Conservation (phyloP, 1,284 basidiomycete species). For the Inonotus obliquus region DNA sequence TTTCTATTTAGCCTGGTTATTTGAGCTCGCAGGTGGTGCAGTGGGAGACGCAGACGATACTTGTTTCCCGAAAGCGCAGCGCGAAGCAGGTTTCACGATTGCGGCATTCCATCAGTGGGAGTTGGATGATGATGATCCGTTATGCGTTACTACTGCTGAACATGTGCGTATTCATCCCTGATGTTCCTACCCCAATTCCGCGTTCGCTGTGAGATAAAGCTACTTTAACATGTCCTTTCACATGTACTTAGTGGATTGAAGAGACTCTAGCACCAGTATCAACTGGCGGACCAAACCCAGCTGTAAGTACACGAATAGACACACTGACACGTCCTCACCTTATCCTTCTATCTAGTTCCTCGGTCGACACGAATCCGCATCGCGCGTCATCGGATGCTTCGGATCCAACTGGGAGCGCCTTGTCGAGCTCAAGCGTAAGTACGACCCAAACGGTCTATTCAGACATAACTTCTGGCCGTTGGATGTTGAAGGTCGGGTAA, state of each 20-base stretch:
- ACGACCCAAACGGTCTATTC: slow-evolving; percentile 75
- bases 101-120: slow-evolving; percentile 93
- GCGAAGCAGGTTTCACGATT: slow-evolving; percentile 78
- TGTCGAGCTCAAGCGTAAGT: slow-evolving; percentile 60
- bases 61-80: slow-evolving; percentile 72
- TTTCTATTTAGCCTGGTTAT: slow-evolving; percentile 71
- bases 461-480: slow-evolving; percentile 75
- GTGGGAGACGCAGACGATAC: slow-evolving; percentile 67
- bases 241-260: slow-evolving; percentile 62
- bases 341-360: slow-evolving; percentile 55
- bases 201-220: neutral
- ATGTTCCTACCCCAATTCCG: neutral
- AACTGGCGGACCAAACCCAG: slow-evolving; percentile 76
- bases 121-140: slow-evolving; percentile 71
- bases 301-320: slow-evolving; percentile 46
- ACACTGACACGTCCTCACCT: slow-evolving; percentile 16
- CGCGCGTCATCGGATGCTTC: slow-evolving; percentile 62
- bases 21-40: slow-evolving; percentile 83
- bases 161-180: slow-evolving; percentile 52
- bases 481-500: slow-evolving; percentile 42
- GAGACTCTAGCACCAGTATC: slow-evolving; percentile 64
- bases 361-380: slow-evolving; percentile 59
- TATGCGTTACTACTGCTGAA: slow-evolving; percentile 77
- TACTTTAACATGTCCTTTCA: neutral
- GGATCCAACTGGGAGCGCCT: slow-evolving; percentile 71